Conservation (phyloP, 768 basidiomycete genomes). For the Neoboletus subvelutipes region DNA sequence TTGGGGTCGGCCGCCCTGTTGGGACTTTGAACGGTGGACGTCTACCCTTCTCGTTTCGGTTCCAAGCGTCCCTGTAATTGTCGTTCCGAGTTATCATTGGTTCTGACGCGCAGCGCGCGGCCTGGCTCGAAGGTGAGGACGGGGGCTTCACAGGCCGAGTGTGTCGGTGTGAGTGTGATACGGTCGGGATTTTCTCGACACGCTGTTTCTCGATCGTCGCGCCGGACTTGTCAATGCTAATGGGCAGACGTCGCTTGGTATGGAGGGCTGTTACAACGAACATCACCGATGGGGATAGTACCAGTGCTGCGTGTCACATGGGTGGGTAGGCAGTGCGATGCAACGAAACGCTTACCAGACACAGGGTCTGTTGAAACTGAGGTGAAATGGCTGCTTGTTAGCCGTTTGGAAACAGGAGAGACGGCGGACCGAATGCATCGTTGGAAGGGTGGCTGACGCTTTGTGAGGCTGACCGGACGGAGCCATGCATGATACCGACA, state of each 20-base stretch:
- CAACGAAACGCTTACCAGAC: slow-evolving; percentile 10
- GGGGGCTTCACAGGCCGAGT: not conserved
- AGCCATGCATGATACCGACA: not conserved
- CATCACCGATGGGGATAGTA: slow-evolving; percentile 11
- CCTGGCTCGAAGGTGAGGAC: not conserved
- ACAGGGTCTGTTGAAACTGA: not conserved
- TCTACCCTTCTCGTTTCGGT: not conserved
- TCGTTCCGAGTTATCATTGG: slow-evolving; percentile 8
- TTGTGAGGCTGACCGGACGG: slow-evolving; percentile 15
- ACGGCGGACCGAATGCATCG: not conserved
- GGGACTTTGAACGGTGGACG: not conserved
- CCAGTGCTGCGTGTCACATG: slow-evolving; percentile 17
- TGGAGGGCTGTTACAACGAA: slow-evolving; percentile 25
- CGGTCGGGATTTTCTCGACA: not conserved
- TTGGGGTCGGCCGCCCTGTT: not conserved
- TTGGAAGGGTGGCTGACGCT: slow-evolving; percentile 16
- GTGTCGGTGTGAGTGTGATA: not conserved
- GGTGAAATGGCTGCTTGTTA: not conserved
- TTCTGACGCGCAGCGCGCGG: not conserved
- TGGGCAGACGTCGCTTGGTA: slow-evolving; percentile 20
- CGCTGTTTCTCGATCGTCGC: not conserved
- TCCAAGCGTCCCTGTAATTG: not conserved
- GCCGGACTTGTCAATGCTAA: not conserved
- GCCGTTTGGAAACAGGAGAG: not conserved
- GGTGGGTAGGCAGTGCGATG: slow-evolving; percentile 4